Conservation (phyloP, 2,329 filamentous ascomycete genomes). For the Aspergillus sp. region DNA sequence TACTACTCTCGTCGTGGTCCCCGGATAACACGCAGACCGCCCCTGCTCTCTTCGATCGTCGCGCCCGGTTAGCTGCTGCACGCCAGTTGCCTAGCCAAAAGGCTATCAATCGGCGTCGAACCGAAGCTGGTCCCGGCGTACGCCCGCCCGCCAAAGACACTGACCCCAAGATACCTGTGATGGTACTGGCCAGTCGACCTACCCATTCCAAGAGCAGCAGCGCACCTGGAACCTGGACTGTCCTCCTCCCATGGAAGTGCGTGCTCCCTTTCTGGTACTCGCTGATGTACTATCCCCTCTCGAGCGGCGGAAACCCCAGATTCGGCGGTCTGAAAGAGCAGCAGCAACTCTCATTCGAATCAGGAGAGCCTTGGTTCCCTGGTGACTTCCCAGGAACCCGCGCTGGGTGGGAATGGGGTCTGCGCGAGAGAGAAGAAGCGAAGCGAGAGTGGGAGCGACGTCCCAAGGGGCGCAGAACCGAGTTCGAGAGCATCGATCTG, state of each 20-base stretch:
- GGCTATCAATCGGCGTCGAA: slow-evolving; percentile 75
- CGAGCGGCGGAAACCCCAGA: slow-evolving; percentile 74
- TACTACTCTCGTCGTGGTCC: slow-evolving; percentile 68
- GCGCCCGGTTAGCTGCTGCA: slow-evolving; percentile 64
- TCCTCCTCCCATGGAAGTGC: slow-evolving; percentile 89
- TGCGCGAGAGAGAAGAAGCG: slow-evolving; percentile 61
- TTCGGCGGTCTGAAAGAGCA: slow-evolving; percentile 81
- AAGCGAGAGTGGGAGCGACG: slow-evolving; percentile 70
- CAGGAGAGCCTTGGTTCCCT: slow-evolving; percentile 78
- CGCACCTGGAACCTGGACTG: slow-evolving; percentile 72
- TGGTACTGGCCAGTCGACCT: slow-evolving; percentile 65
- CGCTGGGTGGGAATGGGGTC: slow-evolving; percentile 77
- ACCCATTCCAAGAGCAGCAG: slow-evolving; percentile 43
- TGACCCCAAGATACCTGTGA: slow-evolving; percentile 77
- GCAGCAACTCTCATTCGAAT: slow-evolving; percentile 79
- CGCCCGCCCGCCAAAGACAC: slow-evolving; percentile 57
- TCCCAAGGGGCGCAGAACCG: slow-evolving; percentile 78
- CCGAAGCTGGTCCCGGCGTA: slow-evolving; percentile 62
- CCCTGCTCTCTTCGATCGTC: slow-evolving; percentile 67
- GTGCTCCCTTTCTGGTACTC: slow-evolving; percentile 83
- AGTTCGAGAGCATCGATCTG: slow-evolving; percentile 73
- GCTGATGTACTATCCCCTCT: slow-evolving; percentile 78
- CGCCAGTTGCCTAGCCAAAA: slow-evolving; percentile 72
- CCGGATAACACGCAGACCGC: slow-evolving; percentile 55
- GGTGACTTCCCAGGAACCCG: slow-evolving; percentile 78